Conservation (phyloP, 768 basidiomycete species). For the Lentinula guzmanii region DNA sequence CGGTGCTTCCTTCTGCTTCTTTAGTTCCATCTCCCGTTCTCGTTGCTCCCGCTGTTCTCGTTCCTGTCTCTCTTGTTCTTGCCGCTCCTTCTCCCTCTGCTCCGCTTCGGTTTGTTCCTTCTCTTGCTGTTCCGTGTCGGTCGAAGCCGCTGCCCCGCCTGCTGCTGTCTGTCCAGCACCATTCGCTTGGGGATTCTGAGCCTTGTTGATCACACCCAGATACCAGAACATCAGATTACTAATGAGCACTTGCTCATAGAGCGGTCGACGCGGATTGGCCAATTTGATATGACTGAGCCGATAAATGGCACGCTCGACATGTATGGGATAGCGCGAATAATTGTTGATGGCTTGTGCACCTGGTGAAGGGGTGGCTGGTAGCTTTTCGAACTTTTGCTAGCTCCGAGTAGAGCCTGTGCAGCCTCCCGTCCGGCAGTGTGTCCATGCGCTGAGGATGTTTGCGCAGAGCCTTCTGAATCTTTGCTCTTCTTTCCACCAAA, state of each 20-base stretch:
- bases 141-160: constrained; percentile 30
- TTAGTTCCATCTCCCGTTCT: constrained; percentile 43
- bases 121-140: constrained; percentile 35
- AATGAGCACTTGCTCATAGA: constrained; percentile 95
- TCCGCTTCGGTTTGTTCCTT: constrained; percentile 36
- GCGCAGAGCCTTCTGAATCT: constrained; percentile 40
- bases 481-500: constrained; percentile 89
- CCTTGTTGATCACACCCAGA: constrained; percentile 93
- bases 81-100: constrained; percentile 31
- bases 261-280: constrained; percentile 91
- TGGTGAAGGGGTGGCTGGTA: constrained; percentile 60
- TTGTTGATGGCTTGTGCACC: constrained; percentile 33
- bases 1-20: constrained; percentile 46
- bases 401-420: constrained; percentile 80
- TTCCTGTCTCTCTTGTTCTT: constrained; percentile 35
- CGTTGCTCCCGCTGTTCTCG: constrained; percentile 38
- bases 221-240: constrained; percentile 99
- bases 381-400: constrained; percentile 73
- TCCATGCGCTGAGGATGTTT: constrained; percentile 19
- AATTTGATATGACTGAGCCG: constrained; percentile 97
- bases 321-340: constrained; percentile 88
- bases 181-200: constrained; percentile 40
- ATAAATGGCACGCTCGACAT: constrained; percentile 98
- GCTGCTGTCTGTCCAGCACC: constrained; percentile 32
- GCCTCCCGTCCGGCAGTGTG: constrained; percentile 72